Percentiles rank a stretch among this genome's conserved stretches.
Evolutionary conservation across 371 early-diverging fungal genomes (phyloP).

Genomic region (Coemansia sp.): DNA sequence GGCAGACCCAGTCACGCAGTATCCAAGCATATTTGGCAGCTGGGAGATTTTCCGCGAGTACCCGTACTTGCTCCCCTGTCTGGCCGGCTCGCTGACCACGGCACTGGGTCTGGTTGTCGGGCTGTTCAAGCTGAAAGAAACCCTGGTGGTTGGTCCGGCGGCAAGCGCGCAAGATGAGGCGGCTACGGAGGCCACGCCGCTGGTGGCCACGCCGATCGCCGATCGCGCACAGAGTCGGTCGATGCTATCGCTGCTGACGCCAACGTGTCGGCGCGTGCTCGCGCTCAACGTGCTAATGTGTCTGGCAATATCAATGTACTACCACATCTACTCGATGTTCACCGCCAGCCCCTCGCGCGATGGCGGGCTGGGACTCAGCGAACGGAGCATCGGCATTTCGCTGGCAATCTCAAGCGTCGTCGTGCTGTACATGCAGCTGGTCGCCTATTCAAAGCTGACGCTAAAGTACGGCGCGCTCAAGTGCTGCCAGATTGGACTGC

Average conservation of each 20-base stretch:
- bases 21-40: slow-evolving; percentile 66
- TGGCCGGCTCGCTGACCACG: slow-evolving; percentile 61
- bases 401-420: slow-evolving; percentile 57
- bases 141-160: slow-evolving; percentile 32
- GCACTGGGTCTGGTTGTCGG: slow-evolving; percentile 65
- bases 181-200: slow-evolving; percentile 7
- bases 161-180: not conserved
- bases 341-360: slow-evolving; percentile 54
- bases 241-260: slow-evolving; percentile 11
- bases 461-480: slow-evolving; percentile 51
- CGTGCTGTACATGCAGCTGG: slow-evolving; percentile 59
- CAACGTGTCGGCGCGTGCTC: slow-evolving; percentile 13
- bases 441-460: slow-evolving; percentile 56
- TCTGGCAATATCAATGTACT: slow-evolving; percentile 68
- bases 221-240: not conserved
- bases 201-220: not conserved
- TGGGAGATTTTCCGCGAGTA: slow-evolving; percentile 61
- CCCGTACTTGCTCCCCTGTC: slow-evolving; percentile 86
- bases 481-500: slow-evolving; percentile 55
- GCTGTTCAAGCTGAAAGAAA: slow-evolving; percentile 74
- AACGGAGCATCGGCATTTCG: slow-evolving; percentile 58
- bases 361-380: slow-evolving; percentile 62
- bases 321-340: slow-evolving; percentile 70
- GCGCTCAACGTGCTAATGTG: slow-evolving; percentile 49
- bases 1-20: slow-evolving; percentile 67